Evolutionary conservation across 2,329 filamentous ascomycete species (phyloP).

Genomic region (Coniochaeta sp.): DNA sequence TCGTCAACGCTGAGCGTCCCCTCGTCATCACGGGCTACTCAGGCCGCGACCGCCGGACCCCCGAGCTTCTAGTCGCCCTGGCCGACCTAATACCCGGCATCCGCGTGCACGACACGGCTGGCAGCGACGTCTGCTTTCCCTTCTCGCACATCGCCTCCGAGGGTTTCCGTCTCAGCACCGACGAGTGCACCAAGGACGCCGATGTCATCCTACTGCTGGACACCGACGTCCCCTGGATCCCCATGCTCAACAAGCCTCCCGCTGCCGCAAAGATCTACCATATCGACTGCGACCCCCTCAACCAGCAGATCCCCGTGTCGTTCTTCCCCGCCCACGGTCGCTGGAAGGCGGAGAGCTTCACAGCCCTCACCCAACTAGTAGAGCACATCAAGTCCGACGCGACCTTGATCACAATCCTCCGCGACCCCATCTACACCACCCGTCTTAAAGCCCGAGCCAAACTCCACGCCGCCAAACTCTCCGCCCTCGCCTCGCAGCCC

Average conservation of each 20-base stretch:
- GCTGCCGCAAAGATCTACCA: slow-evolving; percentile 43
- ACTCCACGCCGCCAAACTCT: no score
- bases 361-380: slow-evolving; percentile 26
- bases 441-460: no score
- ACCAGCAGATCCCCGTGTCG: slow-evolving; percentile 53
- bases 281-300: slow-evolving; percentile 60
- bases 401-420: no score
- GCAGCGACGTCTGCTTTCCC: slow-evolving; percentile 39
- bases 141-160: slow-evolving; percentile 29
- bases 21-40: slow-evolving; percentile 44
- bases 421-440: no score
- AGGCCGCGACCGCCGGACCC: slow-evolving; percentile 34
- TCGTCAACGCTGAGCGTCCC: slow-evolving; percentile 38
- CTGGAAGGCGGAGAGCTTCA: slow-evolving; percentile 41
- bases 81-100: no score
- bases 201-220: slow-evolving; percentile 62
- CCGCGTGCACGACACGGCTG: slow-evolving; percentile 39
- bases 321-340: slow-evolving; percentile 48
- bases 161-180: slow-evolving; percentile 25
- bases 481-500: no score
- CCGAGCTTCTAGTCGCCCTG: slow-evolving; percentile 29
- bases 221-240: slow-evolving; percentile 65
- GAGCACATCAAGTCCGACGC: slow-evolving; percentile 12
- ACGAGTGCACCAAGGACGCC: slow-evolving; percentile 52
- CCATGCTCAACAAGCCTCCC: slow-evolving; percentile 53